phyloP scores from a whole-genome alignment of 169 alveolate species.

The Sarcocystis neurona region DNA sequence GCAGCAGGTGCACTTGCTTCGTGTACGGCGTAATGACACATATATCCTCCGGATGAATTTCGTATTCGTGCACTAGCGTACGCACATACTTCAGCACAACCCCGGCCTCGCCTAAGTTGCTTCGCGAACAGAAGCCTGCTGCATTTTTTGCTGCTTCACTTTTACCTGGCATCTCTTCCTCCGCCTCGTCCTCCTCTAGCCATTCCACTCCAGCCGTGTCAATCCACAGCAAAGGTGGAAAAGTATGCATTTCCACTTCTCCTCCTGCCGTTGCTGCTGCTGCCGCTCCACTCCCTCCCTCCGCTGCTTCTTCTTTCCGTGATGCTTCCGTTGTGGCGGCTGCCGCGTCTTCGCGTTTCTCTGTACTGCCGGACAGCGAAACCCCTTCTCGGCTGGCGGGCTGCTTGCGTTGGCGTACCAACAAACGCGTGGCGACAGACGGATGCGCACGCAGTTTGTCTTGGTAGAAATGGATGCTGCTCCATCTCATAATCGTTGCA shows the following conservation, averaged over 20 bases:
- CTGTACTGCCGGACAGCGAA: too few species aligned
- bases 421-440: conserved; percentile 5
- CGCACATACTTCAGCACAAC: conserved; percentile 7
- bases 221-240: conserved; percentile 50
- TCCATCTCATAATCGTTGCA: conserved; percentile 51
- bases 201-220: conserved; percentile 51
- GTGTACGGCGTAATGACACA: conserved; percentile 57
- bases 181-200: conserved; percentile 31
- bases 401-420: not conserved
- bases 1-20: conserved; percentile 49
- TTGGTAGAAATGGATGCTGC: conserved; percentile 45
- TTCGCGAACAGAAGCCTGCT: conserved; percentile 7
- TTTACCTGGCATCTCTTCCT: not conserved
- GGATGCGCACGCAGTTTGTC: conserved; percentile 24
- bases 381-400: conserved; percentile 1
- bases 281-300: not conserved
- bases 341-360: not conserved
- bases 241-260: not conserved
- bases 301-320: not conserved
- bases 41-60: not conserved
- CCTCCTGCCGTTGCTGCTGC: not conserved
- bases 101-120: conserved; percentile 52
- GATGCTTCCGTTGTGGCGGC: not conserved
- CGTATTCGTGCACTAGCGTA: not conserved
- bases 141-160: conserved; percentile 6